Base-by-base conservation (phyloP, 305 asterid genomes). In the Fraxinus paxiana region DNA sequence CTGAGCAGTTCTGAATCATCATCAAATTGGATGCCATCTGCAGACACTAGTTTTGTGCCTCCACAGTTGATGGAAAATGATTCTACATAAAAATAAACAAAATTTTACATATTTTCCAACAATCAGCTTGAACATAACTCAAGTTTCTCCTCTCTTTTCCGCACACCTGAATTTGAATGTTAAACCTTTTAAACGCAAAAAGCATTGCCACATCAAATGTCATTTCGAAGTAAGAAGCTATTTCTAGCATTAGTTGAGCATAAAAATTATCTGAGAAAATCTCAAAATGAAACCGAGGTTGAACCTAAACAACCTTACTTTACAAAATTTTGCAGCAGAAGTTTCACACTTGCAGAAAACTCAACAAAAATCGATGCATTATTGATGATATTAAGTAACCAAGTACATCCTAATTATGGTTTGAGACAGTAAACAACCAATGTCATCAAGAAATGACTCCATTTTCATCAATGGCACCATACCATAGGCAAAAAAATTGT, bases 1-100 rank as follows among this genome's bases (percentile, higher is more conserved):
- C 90, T 88, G 26, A 92, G 79, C 30, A 77, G 80, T 84, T 91
- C 90, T 3, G 90, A 83, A 76, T 91, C 95, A 6, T 84, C 86
- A n/a, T 89, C 93, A 65, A 78, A 92, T 35, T 78, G 73, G 71
- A 76, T 33, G 26, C 82, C 92, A 20, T 84, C 80, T 78, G 81
- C 70, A n/a, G 88, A 84, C 9, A 51, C 81, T 73, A 80, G 87
- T 82, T 78, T 87, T 6, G 82, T 46, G 24, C 92, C 92, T 73
- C 90, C 93, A 51, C 91, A 61, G 81, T 88, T 87, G 84, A 90
- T 65, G 56, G 87, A 83, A 76, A 87, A 86, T 67, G 90, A 87
- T 78, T 87, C 96, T 90, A 79, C 90, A 89, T 54, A 20, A 67
- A 38, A 76, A 80, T 38, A 15, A 17, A n/a, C 22, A 28, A 4